These are phyloP conservation scores for Hamamelis virginiana DNA, from an alignment of 164 flowering plant genomes.

Conservation along the genomic window DNA sequence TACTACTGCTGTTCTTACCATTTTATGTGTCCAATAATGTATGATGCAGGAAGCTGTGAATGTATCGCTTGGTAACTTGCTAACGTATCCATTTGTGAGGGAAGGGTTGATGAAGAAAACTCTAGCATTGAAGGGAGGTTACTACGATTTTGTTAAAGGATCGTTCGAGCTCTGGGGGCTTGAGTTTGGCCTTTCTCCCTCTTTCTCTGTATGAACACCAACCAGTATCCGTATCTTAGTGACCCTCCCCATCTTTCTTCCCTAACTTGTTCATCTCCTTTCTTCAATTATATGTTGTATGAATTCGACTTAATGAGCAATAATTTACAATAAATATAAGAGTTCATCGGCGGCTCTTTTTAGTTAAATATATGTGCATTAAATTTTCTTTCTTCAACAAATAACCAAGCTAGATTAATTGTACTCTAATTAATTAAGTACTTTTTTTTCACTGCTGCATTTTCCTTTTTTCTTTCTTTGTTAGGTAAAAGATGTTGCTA, in stretches of 20 bases:
- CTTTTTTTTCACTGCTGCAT: slow-evolving; percentile 27
- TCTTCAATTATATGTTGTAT: no score
- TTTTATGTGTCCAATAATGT: not conserved
- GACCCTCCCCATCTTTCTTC: slow-evolving; percentile 8
- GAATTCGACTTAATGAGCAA: not conserved
- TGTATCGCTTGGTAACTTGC: slow-evolving; percentile 72
- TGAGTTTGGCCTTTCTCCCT: slow-evolving; percentile 50
- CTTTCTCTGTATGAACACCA: slow-evolving; percentile 55
- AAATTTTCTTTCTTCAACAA: no score
- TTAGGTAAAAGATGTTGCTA: slow-evolving; percentile 68
- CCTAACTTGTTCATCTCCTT: not conserved
- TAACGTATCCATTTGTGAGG: slow-evolving; percentile 89
- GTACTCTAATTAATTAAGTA: not conserved
- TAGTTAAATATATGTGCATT: no score
- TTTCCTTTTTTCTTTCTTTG: slow-evolving; percentile 29
- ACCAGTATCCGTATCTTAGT: not conserved
- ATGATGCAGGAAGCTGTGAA: slow-evolving; percentile 90
- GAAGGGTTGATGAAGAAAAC: slow-evolving; percentile 76
- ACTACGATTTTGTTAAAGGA: slow-evolving; percentile 85
- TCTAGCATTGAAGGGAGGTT: slow-evolving; percentile 78
- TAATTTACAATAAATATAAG: slow-evolving; percentile 6
- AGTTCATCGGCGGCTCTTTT: not conserved
- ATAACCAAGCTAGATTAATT: no score
- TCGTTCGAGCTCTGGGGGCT: slow-evolving; percentile 78
- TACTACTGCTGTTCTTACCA: no score